Conservation (phyloP, 2,329 filamentous ascomycete genomes). For the Chaetomiaceae sp. region DNA sequence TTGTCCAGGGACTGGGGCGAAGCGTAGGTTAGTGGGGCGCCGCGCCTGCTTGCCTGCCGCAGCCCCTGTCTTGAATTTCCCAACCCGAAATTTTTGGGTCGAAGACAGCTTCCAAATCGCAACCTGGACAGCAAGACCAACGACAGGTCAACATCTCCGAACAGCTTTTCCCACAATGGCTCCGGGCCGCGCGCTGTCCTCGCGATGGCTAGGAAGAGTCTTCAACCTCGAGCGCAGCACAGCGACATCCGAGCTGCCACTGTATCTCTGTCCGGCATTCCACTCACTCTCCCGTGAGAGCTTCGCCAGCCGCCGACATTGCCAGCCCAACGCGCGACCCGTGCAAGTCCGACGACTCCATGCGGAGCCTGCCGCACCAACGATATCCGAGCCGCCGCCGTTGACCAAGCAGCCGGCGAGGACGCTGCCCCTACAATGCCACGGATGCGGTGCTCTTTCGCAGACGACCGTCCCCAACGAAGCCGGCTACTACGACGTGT, state of each 20-base stretch:
- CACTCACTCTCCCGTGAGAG: slow-evolving; percentile 10
- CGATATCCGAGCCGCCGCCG: background rate
- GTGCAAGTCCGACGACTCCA: slow-evolving; percentile 19
- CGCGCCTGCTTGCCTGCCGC: slow-evolving; percentile 11
- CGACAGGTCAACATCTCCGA: background rate
- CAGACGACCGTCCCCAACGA: slow-evolving; percentile 50
- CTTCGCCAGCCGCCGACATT: background rate
- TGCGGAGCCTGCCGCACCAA: background rate
- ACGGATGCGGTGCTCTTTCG: slow-evolving; percentile 61
- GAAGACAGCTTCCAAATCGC: background rate
- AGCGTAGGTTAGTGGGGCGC: background rate
- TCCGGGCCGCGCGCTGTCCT: slow-evolving; percentile 18
- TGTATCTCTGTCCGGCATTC: slow-evolving; percentile 28
- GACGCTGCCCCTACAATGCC: slow-evolving; percentile 53
- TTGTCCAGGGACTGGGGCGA: no score
- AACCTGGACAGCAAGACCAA: background rate
- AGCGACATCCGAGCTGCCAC: slow-evolving; percentile 21
- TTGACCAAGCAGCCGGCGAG: slow-evolving; percentile 6
- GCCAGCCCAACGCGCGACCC: slow-evolving; percentile 5
- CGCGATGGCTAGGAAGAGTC: slow-evolving; percentile 25
- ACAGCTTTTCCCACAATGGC: slow-evolving; percentile 14
- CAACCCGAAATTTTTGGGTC: slow-evolving; percentile 5
- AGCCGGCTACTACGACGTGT: slow-evolving; percentile 55
- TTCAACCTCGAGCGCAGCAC: slow-evolving; percentile 24
- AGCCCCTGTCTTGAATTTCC: slow-evolving; percentile 10